phyloP scores from a whole-genome alignment of 345 rosid species.

The Eucalyptus pauciflora region DNA sequence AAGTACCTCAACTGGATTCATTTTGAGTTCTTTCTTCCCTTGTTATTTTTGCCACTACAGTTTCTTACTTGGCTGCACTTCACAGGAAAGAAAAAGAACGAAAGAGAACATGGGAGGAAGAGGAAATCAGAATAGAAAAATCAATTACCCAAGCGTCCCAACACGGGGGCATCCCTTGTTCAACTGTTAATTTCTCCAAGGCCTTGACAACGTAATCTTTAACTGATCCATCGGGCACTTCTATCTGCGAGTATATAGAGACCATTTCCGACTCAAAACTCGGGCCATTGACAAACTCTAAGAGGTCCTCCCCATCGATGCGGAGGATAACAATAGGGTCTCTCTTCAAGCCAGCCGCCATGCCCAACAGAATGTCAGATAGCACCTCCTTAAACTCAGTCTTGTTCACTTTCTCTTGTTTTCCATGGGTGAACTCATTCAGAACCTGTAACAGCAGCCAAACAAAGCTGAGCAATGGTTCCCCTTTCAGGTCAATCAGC shows the following conservation, averaged over 20 bases:
- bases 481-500: background rate
- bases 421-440: conserved; percentile 82
- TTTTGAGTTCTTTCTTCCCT: background rate
- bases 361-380: conserved; percentile 79
- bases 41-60: background rate
- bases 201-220: conserved; percentile 41
- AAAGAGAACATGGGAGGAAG: background rate
- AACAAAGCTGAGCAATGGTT: background rate
- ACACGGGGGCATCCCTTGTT: conserved; percentile 85
- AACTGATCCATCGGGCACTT: conserved; percentile 25
- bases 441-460: conserved; percentile 38
- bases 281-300: conserved; percentile 61
- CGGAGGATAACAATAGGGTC: conserved; percentile 93
- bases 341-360: conserved; percentile 96
- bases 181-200: conserved; percentile 66
- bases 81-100: background rate
- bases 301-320: conserved; percentile 91
- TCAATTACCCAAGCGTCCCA: conserved; percentile 73
- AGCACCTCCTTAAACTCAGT: conserved; percentile 77
- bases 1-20: background rate
- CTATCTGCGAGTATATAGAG: conserved; percentile 40
- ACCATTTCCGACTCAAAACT: conserved; percentile 56
- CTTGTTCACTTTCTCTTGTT: conserved; percentile 72
- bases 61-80: background rate
- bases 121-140: background rate